phyloP scores from a whole-genome alignment of 1,284 basidiomycete genomes.

The Tilletia walkeri region DNA sequence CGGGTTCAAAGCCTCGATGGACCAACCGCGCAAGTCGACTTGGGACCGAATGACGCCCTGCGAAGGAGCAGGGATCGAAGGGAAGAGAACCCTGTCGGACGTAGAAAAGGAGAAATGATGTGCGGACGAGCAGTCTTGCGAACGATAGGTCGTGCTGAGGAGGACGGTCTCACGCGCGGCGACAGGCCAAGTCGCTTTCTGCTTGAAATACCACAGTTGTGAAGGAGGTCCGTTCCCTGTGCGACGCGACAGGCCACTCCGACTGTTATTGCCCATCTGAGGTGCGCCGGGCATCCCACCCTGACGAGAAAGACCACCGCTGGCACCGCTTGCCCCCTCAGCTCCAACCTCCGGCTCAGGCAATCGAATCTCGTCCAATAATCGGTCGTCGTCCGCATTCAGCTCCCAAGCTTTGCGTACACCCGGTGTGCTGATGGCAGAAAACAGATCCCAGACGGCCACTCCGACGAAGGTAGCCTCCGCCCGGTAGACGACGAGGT shows the following conservation, averaged over 20 bases:
- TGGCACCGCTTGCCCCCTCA: slow-evolving; percentile 61
- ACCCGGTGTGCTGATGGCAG: slow-evolving; percentile 78
- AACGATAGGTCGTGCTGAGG: slow-evolving; percentile 94
- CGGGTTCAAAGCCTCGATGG: slow-evolving; percentile 89
- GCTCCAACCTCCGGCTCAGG: neutral
- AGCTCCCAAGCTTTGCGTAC: slow-evolving; percentile 85
- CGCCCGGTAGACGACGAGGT: slow-evolving; percentile 89
- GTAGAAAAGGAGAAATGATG: slow-evolving; percentile 95
- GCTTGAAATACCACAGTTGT: slow-evolving; percentile 43
- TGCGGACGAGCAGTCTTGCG: slow-evolving; percentile 73
- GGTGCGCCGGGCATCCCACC: slow-evolving; percentile 70
- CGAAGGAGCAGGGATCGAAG: slow-evolving; percentile 67
- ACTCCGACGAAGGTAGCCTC: slow-evolving; percentile 97
- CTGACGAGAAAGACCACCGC: slow-evolving; percentile 57
- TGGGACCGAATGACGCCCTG: slow-evolving; percentile 84
- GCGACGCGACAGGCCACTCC: slow-evolving; percentile 23
- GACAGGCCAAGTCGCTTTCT: slow-evolving; percentile 43
- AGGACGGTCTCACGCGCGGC: slow-evolving; percentile 80
- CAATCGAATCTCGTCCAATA: slow-evolving; percentile 75
- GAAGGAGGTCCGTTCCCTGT: slow-evolving; percentile 6
- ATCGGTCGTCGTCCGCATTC: slow-evolving; percentile 75
- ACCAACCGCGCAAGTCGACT: slow-evolving; percentile 93
- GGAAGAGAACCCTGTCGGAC: slow-evolving; percentile 82
- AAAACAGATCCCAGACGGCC: slow-evolving; percentile 92
- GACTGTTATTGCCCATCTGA: slow-evolving; percentile 61